Evolutionary conservation across 1,284 basidiomycete genomes (phyloP), one percentile per base, ranked within the genome.

Genomic region (Microbotryum saponariae): DNA sequence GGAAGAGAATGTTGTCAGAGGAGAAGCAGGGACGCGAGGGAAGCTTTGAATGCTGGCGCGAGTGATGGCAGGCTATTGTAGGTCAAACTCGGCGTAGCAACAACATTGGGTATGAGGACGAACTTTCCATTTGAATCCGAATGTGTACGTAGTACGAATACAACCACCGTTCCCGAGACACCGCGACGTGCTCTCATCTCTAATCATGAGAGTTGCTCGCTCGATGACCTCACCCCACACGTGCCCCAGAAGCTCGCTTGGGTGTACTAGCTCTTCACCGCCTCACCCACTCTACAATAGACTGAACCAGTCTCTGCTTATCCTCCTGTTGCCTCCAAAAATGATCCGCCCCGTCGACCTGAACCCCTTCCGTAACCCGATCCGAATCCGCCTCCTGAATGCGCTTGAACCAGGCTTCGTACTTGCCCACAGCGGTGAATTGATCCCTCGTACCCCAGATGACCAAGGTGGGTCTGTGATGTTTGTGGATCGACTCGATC

Each of bases 371-470:
- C 77, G 59, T 25, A 56, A 61, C 56, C 62, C 72, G 70, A 59
- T 16, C 63, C 60, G 1, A 16, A 42, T 57, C 57, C 6, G 70
- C 65, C 12, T 66, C 55, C 50, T 70, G 61, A 16, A 88, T 74
- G 12, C 70, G 72, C 31, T 75, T 69, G 4, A 72, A 74, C 87
- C 87, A 89, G 6, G 66, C 61, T 49, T 79, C 76, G 68, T 88
- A 88, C 46, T 76, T 80, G 12, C 73, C 74, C 1, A 72, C 74
- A 1, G 78, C 74, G 1, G 88, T 88, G 70, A 89, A 90, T 58
- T 89, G 82, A 70, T 91, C 88, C 25, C 69, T 69, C 67, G 86
- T 82, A 0, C 88, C 88, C 62, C 81, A 84, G 1, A 88, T 63
- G 21, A 87, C 64, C 23, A 90, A 77, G n/a, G 88, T 75, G 53